Percentiles rank a stretch among this genome's conserved stretches.
phyloP scores from a whole-genome alignment of 2,329 filamentous ascomycete species.

The Claviceps sp. region DNA sequence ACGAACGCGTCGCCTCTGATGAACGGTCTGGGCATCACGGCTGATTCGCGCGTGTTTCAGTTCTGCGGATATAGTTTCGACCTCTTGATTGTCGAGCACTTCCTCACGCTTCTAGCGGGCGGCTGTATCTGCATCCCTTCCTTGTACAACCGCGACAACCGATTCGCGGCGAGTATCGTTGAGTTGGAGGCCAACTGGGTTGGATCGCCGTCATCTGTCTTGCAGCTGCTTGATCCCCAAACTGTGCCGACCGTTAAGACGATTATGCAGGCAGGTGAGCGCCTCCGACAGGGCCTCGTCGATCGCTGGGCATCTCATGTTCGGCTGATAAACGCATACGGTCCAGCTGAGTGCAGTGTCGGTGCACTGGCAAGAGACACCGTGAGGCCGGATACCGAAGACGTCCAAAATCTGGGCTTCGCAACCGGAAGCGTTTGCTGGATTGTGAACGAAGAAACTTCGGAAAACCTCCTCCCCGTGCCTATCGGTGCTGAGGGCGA shows the following conservation, averaged over 20 bases:
- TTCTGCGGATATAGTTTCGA: constrained; percentile 2
- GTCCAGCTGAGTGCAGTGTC: neutral
- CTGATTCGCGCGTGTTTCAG: constrained; percentile 1
- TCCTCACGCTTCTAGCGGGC: neutral
- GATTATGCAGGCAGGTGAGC: neutral
- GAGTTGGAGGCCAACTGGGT: neutral
- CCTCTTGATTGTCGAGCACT: neutral
- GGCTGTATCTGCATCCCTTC: constrained; percentile 1
- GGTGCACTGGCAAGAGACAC: neutral
- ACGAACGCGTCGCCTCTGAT: neutral
- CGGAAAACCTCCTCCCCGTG: constrained; percentile 6
- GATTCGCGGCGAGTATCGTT: neutral
- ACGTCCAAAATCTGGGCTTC: constrained; percentile 16
- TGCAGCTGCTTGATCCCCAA: neutral
- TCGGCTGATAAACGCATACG: neutral
- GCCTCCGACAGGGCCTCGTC: neutral
- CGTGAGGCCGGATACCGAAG: neutral
- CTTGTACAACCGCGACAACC: neutral
- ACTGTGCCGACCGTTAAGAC: neutral
- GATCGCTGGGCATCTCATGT: neutral
- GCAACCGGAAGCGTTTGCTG: constrained; percentile 9
- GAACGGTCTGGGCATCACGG: neutral
- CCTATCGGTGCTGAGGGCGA: constrained; percentile 18
- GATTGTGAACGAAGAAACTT: constrained; percentile 12
- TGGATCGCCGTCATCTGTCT: neutral